Evolutionary conservation across 441 rosid species (phyloP), one percentile per base, ranked within the genome.

Genomic region (Populus hybrid): DNA sequence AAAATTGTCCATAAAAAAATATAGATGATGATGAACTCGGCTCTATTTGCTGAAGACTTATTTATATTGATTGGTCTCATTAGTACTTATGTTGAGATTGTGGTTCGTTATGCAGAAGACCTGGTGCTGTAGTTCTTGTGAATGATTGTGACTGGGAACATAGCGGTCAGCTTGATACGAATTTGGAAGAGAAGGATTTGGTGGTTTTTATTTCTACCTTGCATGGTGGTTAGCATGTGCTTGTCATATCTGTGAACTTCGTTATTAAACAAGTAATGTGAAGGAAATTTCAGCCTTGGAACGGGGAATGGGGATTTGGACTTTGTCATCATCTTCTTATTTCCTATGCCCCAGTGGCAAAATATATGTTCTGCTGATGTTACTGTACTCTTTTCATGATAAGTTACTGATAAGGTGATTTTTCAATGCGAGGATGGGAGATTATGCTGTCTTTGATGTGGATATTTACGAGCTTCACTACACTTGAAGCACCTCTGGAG

Each of bases 91-190:
- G 16, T 77, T 42, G 28, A 28, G 35, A 33, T 26, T 26, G 28
- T 33, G 69, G 31, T 69, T 78, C 72, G 53, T 74, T 29, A 21
- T 73, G 79, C 88, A 90, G 91, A 88, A 87, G 99, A 78, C 99
- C 97, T 28, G 97, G 98, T 3, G 92, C 93, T 77, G 90, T 96
- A 6, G 98, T 91, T 35, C 84, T 96, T 7, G 97, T 96, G 69
- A 96, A 93, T 80, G 99, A 93, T 78, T 94, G 97, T 77, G 99
- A 95, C 76, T 95, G 97, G 98, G 98, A 95, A 87, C 92, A 91
- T 14, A 89, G 93, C 0, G 98, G 98, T 23, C 94, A 90, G 88
- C 95, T 92, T 21, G 97, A 96, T 21, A 90, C 97, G 0, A 82
- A 84, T 0, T 82, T 94, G 64, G 92, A 93, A 78, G 98, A 91